Conservation (phyloP, 306 rosid species). For the Astragalus membranaceus region DNA sequence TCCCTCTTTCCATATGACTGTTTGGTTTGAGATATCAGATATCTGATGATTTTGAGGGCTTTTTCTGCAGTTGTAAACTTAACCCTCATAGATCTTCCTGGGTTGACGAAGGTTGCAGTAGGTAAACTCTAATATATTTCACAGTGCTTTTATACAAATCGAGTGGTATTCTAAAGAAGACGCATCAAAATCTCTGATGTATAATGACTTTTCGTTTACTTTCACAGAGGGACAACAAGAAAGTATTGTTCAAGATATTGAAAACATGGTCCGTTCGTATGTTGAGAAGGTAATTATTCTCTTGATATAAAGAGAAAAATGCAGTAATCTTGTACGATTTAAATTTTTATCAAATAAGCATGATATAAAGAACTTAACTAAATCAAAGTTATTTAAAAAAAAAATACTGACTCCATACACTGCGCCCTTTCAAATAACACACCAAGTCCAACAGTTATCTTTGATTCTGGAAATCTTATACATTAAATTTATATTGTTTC, state of each 20-base stretch:
- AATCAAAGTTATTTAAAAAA: background rate
- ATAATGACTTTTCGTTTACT: constrained; percentile 24
- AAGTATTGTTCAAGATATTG: constrained; percentile 87
- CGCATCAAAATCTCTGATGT: background rate
- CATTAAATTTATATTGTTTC: background rate
- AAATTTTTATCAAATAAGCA: background rate
- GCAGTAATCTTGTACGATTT: background rate
- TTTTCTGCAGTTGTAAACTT: constrained; percentile 88
- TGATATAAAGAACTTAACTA: background rate
- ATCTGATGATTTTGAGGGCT: constrained; percentile 21
- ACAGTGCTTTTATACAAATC: background rate
- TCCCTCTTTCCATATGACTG: constrained; percentile 5
- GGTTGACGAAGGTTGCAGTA: constrained; percentile 98
- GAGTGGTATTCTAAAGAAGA: constrained; percentile 4
- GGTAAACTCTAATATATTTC: constrained; percentile 45
- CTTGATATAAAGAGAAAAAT: constrained; percentile 1
- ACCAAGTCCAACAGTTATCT: background rate
- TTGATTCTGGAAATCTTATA: background rate
- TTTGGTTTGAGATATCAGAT: constrained; percentile 14
- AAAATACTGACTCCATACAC: background rate
- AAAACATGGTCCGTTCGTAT: constrained; percentile 93
- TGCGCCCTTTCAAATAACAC: background rate
- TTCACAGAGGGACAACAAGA: constrained; percentile 90
- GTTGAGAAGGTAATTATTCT: constrained; percentile 79
- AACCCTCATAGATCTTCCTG: constrained; percentile 97